Evolutionary conservation across 495 filamentous ascomycete species (phyloP).

Genomic region (Talaromyces stipitatus): DNA sequence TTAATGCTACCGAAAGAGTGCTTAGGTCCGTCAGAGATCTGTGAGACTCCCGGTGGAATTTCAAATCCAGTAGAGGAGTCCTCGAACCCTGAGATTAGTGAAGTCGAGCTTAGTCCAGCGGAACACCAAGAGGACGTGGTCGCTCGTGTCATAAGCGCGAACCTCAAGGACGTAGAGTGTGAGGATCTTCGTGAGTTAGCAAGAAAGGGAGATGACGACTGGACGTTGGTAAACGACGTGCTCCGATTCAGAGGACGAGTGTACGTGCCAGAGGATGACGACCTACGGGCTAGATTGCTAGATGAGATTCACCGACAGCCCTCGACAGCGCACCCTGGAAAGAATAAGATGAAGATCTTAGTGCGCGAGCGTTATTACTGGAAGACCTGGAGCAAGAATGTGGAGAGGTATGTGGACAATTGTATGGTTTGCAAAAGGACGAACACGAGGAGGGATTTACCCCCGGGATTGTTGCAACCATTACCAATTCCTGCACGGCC

Average conservation of each 20-base stretch:
- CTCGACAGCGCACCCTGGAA: not conserved
- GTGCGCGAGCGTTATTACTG: not conserved
- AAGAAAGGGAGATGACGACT: not conserved
- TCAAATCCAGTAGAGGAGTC: not conserved
- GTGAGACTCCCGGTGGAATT: not conserved
- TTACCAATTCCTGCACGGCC: slow-evolving; percentile 11
- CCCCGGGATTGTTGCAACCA: slow-evolving; percentile 12
- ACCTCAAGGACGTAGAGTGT: too few relatives aligned
- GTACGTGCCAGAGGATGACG: not conserved
- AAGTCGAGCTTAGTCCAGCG: not conserved
- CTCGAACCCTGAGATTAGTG: not conserved
- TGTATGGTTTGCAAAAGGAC: not conserved
- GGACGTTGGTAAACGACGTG: not conserved
- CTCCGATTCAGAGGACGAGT: not conserved
- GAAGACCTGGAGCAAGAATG: not conserved
- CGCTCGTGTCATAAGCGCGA: not conserved
- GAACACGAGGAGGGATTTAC: not conserved
- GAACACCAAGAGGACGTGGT: not conserved
- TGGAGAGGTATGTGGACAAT: not conserved
- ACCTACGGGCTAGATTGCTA: slow-evolving; percentile 5
- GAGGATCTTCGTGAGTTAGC: not conserved
- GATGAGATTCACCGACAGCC: slow-evolving; percentile 6
- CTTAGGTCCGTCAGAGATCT: not conserved
- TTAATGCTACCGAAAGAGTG: too few relatives aligned
- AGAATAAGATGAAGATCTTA: slow-evolving; percentile 1